A percentile compares a stretch with the other conserved stretches of the same genome.
phyloP scores from a whole-genome alignment of 352 stramenopile species.

The Pythium phragmiticola region DNA sequence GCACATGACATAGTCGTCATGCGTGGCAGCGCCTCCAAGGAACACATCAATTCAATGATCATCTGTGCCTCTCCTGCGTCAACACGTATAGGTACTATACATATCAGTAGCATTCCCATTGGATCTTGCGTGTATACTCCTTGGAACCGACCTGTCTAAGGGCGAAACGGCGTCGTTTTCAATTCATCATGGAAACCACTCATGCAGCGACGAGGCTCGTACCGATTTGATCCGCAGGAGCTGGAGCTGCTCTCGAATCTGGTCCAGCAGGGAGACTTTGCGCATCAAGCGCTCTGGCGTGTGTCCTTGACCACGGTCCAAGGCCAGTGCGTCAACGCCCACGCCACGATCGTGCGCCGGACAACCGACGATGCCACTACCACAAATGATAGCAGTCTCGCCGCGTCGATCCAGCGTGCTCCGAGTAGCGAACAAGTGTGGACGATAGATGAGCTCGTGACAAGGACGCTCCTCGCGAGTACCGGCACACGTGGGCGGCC shows the following conservation, averaged over 20 bases:
- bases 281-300: slow-evolving; percentile 11
- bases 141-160: no score
- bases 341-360: not conserved
- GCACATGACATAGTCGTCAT: no score
- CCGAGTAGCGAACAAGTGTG: not conserved
- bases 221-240: not conserved
- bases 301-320: slow-evolving; percentile 3
- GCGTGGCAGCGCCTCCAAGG: no score
- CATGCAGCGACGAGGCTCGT: no score
- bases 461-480: slow-evolving; percentile 1
- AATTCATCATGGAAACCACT: no score
- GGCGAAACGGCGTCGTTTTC: no score
- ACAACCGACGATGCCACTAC: slow-evolving; percentile 2
- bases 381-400: not conserved
- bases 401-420: slow-evolving; percentile 6
- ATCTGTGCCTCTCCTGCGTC: no score
- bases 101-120: no score
- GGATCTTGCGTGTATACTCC: no score
- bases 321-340: not conserved
- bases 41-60: no score
- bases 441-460: slow-evolving; percentile 6
- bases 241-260: slow-evolving; percentile 12
- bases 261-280: slow-evolving; percentile 5
- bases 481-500: not conserved
- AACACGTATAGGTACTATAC: no score